Evolutionary conservation across 2,329 filamentous ascomycete species (phyloP).

Genomic region (Sordariomycetes sp.): DNA sequence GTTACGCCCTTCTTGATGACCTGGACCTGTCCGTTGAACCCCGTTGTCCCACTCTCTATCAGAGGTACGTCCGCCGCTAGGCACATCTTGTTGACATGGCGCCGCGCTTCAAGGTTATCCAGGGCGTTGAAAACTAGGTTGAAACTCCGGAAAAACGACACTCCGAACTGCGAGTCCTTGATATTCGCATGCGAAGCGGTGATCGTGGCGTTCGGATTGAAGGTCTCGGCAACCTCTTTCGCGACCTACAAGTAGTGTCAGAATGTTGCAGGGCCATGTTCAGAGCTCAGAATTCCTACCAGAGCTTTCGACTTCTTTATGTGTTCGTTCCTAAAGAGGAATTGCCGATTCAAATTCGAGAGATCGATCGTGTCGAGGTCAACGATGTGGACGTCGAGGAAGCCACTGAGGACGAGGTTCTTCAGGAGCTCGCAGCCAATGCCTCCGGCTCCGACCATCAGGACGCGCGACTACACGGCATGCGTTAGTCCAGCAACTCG

Average conservation of each 20-base stretch:
- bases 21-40: constrained; percentile 95
- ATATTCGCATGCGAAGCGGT: constrained; percentile 90
- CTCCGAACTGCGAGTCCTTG: constrained; percentile 76
- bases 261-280: not conserved
- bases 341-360: constrained; percentile 95
- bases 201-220: constrained; percentile 82
- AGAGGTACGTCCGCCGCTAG: constrained; percentile 81
- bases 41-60: constrained; percentile 93
- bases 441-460: constrained; percentile 92
- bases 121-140: constrained; percentile 89
- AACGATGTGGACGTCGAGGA: constrained; percentile 86
- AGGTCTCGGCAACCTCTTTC: constrained; percentile 79
- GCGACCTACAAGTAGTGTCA: constrained; percentile 52
- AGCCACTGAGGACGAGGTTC: constrained; percentile 85
- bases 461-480: constrained; percentile 61
- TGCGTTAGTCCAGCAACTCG: constrained; percentile 9
- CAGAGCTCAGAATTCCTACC: constrained; percentile 37
- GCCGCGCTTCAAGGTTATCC: constrained; percentile 86
- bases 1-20: constrained; percentile 88
- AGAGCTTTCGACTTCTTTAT: constrained; percentile 96
- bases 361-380: constrained; percentile 98
- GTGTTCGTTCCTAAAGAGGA: constrained; percentile 91
- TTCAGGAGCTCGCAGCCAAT: constrained; percentile 98
- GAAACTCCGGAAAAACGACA: constrained; percentile 80
- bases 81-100: constrained; percentile 97